A percentile compares a stretch with the other conserved stretches of the same genome.
Evolutionary conservation across 805 yeast species (phyloP).

Genomic region (Starmerella roubikii): DNA sequence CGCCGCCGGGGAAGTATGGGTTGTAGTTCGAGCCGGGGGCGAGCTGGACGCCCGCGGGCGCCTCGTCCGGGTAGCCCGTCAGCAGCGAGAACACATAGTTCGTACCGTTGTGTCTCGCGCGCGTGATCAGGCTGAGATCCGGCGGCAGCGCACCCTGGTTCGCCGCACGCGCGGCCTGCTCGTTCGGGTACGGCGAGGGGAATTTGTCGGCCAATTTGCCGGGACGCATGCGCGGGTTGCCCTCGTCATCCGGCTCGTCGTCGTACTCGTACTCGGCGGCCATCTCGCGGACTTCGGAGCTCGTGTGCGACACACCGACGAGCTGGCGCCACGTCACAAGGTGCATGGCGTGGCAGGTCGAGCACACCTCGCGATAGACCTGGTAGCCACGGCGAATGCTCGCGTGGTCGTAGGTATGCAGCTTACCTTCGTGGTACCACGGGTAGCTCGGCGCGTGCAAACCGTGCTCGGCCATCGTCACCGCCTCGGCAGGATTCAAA

Average conservation of each 20-base stretch:
- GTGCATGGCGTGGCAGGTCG: constrained; percentile 95
- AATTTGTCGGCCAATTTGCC: constrained; percentile 94
- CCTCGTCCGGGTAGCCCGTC: constrained; percentile 97
- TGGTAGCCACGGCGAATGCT: constrained; percentile 98
- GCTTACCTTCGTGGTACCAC: constrained; percentile 78
- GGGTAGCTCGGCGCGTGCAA: constrained; percentile 85
- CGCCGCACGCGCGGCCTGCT: constrained; percentile 98
- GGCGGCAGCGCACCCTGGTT: constrained; percentile 99
- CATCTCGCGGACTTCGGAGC: constrained; percentile 79
- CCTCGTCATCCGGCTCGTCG: constrained; percentile 92
- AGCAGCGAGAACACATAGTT: constrained; percentile 89
- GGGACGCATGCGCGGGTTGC: constrained; percentile 93
- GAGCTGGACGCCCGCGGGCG: constrained; percentile 91
- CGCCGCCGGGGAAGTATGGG: constrained; percentile 99
- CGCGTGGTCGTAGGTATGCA: constrained; percentile 69
- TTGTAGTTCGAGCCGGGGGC: constrained; percentile 95
- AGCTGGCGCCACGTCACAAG: constrained; percentile 97
- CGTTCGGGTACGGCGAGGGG: constrained; percentile 93
- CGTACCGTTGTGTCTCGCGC: constrained; percentile 97
- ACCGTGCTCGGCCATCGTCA: constrained; percentile 99
- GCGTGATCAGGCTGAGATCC: constrained; percentile 89
- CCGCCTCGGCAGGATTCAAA: constrained; percentile 62
- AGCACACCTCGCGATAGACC: constrained; percentile 97
- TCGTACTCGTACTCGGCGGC: constrained; percentile 96
- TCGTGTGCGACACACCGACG: constrained; percentile 91